Evolutionary conservation across 306 rosid species (phyloP), one percentile per base, ranked within the genome.

Genomic region (Vachellia pachyceras): DNA sequence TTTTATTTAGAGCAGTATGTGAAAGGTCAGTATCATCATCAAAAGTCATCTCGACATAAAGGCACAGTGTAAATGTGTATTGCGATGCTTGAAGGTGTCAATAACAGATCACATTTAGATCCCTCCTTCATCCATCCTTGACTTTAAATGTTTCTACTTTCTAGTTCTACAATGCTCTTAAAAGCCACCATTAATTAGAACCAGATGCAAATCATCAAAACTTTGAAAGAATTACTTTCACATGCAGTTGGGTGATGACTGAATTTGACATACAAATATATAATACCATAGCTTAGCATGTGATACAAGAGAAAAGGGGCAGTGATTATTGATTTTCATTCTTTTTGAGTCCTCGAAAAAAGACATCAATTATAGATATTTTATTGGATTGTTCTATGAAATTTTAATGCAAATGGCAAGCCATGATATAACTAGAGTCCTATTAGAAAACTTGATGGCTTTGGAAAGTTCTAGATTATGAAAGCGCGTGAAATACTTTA

Each of bases 21-120:
- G 55, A 39, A 67, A 69, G 35, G 58, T 40, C 29, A 55, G 61
- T 5, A 55, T 55, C 61, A 55, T n/a, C 68, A 1, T 8, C 44
- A 74, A 64, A 79, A 60, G 49, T 79, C 25, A 79, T 47, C 20
- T 52, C 33, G 55, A 63, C 64, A 18, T 52, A 17, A 78, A 78
- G 20, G 39, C 39, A 45, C 22, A 45, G 50, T 5, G 7, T 36
- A 33, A 14, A 82, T 65, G 77, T 22, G 47, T 74, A 25, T 11
- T 60, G 39, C 46, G 25, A 29, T 47, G 58, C 55, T 14, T 44
- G 52, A 68, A 52, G 60, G 55, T 66, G 45, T 60, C 65, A 69
- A 69, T 72, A 70, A 58, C 73, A 40, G 7, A 61, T 57, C 45
- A 65, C 42, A 4, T n/a, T 80, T n/a, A 69, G 37, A 69, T 45